Conservation (phyloP, 495 filamentous ascomycete species). For the Sordaria brevicollis region DNA sequence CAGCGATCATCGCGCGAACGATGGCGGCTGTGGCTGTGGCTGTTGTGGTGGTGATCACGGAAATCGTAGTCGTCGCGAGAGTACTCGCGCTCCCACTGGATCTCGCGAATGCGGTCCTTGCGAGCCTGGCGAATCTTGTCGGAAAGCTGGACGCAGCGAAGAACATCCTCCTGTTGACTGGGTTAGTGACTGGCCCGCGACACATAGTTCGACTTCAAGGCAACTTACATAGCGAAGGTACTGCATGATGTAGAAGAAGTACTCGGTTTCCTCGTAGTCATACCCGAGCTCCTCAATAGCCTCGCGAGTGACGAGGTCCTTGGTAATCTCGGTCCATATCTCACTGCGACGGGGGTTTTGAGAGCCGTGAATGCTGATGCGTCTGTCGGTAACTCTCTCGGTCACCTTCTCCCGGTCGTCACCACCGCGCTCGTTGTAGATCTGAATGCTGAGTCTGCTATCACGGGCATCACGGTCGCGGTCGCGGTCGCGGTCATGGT, state of each 20-base stretch:
- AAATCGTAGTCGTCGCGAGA: conserved; percentile 54
- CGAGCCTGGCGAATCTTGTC: conserved; percentile 72
- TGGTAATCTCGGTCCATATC: conserved; percentile 97
- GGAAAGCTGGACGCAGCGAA: conserved; percentile 68
- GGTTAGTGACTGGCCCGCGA: neutral
- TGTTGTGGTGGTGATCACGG: conserved; percentile 26
- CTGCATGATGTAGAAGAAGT: conserved; percentile 85
- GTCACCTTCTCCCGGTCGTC: conserved; percentile 35
- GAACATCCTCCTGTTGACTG: conserved; percentile 68
- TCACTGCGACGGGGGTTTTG: conserved; percentile 44
- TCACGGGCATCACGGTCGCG: conserved; percentile 22
- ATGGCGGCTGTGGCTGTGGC: conserved; percentile 20
- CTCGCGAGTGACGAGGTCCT: conserved; percentile 79
- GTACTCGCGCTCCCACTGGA: conserved; percentile 65
- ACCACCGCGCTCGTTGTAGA: conserved; percentile 25
- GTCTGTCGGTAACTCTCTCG: conserved; percentile 36
- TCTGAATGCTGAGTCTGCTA: conserved; percentile 31
- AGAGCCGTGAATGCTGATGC: conserved; percentile 25
- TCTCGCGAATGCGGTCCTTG: conserved; percentile 65
- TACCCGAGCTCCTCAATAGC: conserved; percentile 79
- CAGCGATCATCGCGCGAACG: conserved; percentile 24
- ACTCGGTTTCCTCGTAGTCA: conserved; percentile 84
- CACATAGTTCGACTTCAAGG: neutral
- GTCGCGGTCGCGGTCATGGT: conserved; percentile 17
- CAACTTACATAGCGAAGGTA: conserved; percentile 76